phyloP scores from a whole-genome alignment of 352 stramenopile species.

The Pseudoperonospora humuli region DNA sequence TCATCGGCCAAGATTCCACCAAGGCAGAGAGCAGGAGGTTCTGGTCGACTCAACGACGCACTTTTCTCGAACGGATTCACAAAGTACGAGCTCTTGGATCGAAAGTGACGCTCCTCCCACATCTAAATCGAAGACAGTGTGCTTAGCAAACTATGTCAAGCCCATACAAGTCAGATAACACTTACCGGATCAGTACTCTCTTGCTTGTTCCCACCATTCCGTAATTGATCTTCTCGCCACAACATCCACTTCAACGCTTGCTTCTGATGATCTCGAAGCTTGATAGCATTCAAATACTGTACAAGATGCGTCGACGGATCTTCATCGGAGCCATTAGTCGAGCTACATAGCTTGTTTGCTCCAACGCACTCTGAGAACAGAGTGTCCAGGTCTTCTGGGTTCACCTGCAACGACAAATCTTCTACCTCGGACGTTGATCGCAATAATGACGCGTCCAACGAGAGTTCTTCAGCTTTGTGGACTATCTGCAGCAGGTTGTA shows the following conservation, averaged over 20 bases:
- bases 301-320: conserved; percentile 33
- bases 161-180: background rate
- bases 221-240: conserved; percentile 53
- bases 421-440: conserved; percentile 3
- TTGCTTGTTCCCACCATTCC: conserved; percentile 15
- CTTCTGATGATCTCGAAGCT: conserved; percentile 75
- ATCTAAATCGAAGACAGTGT: conserved; percentile 27
- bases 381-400: conserved; percentile 42
- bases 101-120: conserved; percentile 61
- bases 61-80: conserved; percentile 80
- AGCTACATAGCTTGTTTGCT: conserved; percentile 15
- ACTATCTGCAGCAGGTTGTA: conserved; percentile 54
- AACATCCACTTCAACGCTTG: conserved; percentile 83
- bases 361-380: conserved; percentile 63
- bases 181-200: conserved; percentile 44
- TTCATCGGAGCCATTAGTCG: conserved; percentile 1
- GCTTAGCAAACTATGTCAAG: conserved; percentile 2
- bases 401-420: conserved; percentile 15
- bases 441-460: conserved; percentile 4
- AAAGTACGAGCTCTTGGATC: conserved; percentile 46
- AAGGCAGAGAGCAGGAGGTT: conserved; percentile 46
- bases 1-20: conserved; percentile 87
- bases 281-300: conserved; percentile 50
- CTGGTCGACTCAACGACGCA: conserved; percentile 48
- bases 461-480: conserved; percentile 11